These are phyloP conservation scores for Xylariaceae sp. DNA, from an alignment of 2,329 filamentous ascomycete species.

Conservation along the genomic window DNA sequence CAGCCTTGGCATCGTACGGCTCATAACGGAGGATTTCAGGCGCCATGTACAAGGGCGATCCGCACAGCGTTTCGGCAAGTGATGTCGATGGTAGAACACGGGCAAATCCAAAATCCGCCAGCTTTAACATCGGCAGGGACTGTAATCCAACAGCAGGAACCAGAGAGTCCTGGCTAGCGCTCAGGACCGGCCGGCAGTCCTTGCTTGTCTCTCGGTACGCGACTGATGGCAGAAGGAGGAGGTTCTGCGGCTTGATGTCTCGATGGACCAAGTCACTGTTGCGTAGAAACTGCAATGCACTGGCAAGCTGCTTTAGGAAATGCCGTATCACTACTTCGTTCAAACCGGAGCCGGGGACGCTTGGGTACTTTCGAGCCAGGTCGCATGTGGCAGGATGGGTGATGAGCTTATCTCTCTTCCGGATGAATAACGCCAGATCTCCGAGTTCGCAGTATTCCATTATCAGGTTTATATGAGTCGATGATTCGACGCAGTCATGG, in stretches of 20 bases:
- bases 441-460: conserved; percentile 99
- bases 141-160: conserved; percentile 74
- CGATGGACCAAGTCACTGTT: conserved; percentile 86
- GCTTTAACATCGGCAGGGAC: conserved; percentile 91
- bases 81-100: conserved; percentile 85
- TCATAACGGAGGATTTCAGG: conserved; percentile 96
- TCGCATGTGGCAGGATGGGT: conserved; percentile 78
- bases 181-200: conserved; percentile 64
- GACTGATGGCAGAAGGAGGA: conserved; percentile 78
- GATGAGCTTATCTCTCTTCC: conserved; percentile 76
- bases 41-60: conserved; percentile 96
- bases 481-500: conserved; percentile 86
- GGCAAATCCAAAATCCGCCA: conserved; percentile 98
- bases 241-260: conserved; percentile 95
- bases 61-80: conserved; percentile 91
- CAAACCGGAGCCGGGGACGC: conserved; percentile 73
- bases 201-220: conserved; percentile 60
- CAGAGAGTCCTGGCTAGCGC: conserved; percentile 71
- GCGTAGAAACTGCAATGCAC: conserved; percentile 83
- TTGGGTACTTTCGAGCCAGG: conserved; percentile 91
- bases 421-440: conserved; percentile 92
- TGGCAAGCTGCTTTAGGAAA: conserved; percentile 91
- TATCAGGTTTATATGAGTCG: conserved; percentile 86
- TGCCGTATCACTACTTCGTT: conserved; percentile 96
- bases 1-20: conserved; percentile 93